Percentiles rank a stretch among this genome's conserved stretches.
These are phyloP conservation scores for Phytopythium cucurbitacearum DNA, from an alignment of 352 stramenopile genomes.

Conservation along the genomic window DNA sequence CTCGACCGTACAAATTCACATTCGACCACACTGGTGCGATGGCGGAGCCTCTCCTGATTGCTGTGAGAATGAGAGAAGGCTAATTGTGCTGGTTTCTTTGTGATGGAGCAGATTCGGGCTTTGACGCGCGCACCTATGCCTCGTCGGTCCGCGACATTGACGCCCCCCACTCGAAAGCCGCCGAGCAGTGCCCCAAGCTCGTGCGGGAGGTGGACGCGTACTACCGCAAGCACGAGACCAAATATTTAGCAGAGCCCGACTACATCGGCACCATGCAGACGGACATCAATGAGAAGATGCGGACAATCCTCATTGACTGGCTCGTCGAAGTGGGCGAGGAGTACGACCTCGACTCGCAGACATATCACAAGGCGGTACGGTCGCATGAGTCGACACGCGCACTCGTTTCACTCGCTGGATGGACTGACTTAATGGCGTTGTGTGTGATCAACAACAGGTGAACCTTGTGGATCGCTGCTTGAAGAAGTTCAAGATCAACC, in stretches of 20 bases:
- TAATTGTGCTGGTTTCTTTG: slow-evolving; percentile 1
- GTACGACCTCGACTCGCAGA: slow-evolving; percentile 80
- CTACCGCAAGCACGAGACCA: slow-evolving; percentile 66
- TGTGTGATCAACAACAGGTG: slow-evolving; percentile 25
- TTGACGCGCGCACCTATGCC: slow-evolving; percentile 55
- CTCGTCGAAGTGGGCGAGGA: slow-evolving; percentile 91
- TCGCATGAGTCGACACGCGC: background rate
- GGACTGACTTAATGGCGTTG: background rate
- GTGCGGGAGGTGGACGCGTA: slow-evolving; percentile 58
- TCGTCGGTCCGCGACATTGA: slow-evolving; percentile 60
- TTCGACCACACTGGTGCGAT: slow-evolving; percentile 41
- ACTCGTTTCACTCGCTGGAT: too few species aligned
- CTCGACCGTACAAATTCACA: slow-evolving; percentile 49
- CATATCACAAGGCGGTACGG: slow-evolving; percentile 75
- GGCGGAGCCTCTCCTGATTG: background rate
- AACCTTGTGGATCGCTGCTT: slow-evolving; percentile 85
- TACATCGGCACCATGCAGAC: slow-evolving; percentile 86
- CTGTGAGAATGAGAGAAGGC: background rate
- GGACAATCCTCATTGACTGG: slow-evolving; percentile 99
- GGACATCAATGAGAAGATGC: slow-evolving; percentile 99
- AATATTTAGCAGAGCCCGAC: slow-evolving; percentile 56
- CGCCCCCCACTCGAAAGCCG: slow-evolving; percentile 17
- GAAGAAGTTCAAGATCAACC: slow-evolving; percentile 77
- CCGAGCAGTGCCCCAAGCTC: slow-evolving; percentile 47
- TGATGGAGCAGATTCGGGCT: slow-evolving; percentile 44